These are phyloP conservation scores for Starmerella stellata DNA, from an alignment of 805 yeast genomes.

Conservation along the genomic window DNA sequence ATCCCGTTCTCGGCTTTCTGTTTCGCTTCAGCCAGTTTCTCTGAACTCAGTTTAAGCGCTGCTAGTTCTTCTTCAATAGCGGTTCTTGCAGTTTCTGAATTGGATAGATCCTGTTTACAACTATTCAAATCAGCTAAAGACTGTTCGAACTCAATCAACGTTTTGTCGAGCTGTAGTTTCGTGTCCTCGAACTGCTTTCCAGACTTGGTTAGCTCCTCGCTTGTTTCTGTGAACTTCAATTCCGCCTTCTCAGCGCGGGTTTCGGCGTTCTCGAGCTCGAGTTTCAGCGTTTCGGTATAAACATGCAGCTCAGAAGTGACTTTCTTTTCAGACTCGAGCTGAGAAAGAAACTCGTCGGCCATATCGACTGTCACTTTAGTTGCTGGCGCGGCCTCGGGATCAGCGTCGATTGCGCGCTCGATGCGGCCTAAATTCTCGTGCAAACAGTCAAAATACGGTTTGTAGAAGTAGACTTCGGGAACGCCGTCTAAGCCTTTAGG, in stretches of 20 bases:
- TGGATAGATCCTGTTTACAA: too few species aligned
- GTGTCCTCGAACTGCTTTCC: background rate
- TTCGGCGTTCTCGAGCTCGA: background rate
- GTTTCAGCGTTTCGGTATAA: background rate
- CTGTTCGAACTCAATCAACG: background rate
- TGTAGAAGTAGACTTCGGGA: slow-evolving; percentile 62
- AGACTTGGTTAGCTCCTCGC: background rate
- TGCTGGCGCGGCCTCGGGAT: slow-evolving; percentile 56
- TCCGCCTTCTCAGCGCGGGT: background rate
- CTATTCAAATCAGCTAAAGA: background rate
- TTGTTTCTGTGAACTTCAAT: background rate
- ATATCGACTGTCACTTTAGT: slow-evolving; percentile 46
- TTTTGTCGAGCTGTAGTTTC: background rate
- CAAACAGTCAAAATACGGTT: slow-evolving; percentile 43
- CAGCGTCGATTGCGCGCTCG: slow-evolving; percentile 49
- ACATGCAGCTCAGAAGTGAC: background rate
- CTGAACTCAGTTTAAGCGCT: background rate
- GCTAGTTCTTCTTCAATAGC: background rate
- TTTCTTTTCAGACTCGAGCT: slow-evolving; percentile 2
- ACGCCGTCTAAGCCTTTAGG: slow-evolving; percentile 65
- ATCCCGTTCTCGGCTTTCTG: slow-evolving; percentile 68
- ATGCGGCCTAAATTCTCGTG: slow-evolving; percentile 55
- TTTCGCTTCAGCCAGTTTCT: slow-evolving; percentile 28
- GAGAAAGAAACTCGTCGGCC: slow-evolving; percentile 25
- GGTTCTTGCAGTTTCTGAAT: slow-evolving; percentile 1